These are phyloP conservation scores for Fusarium setosum DNA, from an alignment of 2,329 filamentous ascomycete species.

Conservation along the genomic window DNA sequence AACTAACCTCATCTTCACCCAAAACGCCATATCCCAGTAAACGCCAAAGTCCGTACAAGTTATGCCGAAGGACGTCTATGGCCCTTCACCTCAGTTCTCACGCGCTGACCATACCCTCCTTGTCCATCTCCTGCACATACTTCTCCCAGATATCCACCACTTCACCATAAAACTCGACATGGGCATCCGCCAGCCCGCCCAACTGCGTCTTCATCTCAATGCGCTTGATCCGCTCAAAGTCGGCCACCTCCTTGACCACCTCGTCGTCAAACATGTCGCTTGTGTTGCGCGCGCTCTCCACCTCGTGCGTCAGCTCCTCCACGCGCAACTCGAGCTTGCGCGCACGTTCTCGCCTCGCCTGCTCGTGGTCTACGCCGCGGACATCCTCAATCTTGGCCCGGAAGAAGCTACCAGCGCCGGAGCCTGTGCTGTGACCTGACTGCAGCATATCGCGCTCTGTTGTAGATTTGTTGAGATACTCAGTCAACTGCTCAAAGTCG, in stretches of 20 bases:
- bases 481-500: constrained; percentile 94
- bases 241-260: constrained; percentile 89
- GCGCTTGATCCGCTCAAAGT: constrained; percentile 97
- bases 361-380: constrained; percentile 95
- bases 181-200: constrained; percentile 83
- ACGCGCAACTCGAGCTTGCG: constrained; percentile 93
- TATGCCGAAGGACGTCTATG: neutral
- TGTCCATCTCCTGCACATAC: constrained; percentile 91
- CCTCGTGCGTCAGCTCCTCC: constrained; percentile 88
- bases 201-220: constrained; percentile 91
- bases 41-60: constrained; percentile 14
- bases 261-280: constrained; percentile 96
- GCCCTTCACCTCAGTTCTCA: neutral
- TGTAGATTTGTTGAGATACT: constrained; percentile 93
- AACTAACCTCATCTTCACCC: constrained; percentile 24
- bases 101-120: constrained; percentile 57
- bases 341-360: constrained; percentile 85
- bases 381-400: constrained; percentile 97
- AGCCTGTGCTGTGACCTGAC: constrained; percentile 69
- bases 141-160: constrained; percentile 88
- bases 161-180: constrained; percentile 86
- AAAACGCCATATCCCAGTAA: constrained; percentile 37
- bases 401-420: constrained; percentile 85
- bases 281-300: constrained; percentile 86
- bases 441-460: constrained; percentile 84